Conservation (phyloP, 495 filamentous ascomycete genomes). For the Penicillium fimorum region DNA sequence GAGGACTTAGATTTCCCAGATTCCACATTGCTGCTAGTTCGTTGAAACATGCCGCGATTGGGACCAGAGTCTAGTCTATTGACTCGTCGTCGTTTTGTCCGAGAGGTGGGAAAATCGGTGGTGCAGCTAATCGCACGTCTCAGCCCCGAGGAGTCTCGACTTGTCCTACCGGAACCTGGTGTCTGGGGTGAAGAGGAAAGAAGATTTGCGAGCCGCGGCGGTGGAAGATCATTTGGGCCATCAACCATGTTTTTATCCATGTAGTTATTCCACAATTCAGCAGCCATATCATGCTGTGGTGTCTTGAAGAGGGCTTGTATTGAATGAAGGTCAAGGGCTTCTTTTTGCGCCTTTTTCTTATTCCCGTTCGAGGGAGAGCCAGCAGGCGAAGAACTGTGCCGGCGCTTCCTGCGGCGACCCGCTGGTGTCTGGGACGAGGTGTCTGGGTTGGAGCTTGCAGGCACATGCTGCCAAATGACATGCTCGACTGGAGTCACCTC, state of each 20-base stretch:
- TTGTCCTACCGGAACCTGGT: conserved; percentile 41
- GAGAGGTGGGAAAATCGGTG: conserved; percentile 54
- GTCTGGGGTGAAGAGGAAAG: conserved; percentile 72
- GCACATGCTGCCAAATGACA: conserved; percentile 66
- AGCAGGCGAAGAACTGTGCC: conserved; percentile 77
- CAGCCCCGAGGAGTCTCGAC: conserved; percentile 52
- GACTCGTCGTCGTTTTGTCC: conserved; percentile 53
- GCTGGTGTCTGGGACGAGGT: conserved; percentile 46
- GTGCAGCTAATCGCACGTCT: conserved; percentile 74
- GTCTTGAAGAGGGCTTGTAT: conserved; percentile 62
- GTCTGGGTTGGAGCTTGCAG: conserved; percentile 45
- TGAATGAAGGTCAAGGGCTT: conserved; percentile 49
- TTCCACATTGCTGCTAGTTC: conserved; percentile 51
- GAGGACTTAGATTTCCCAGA: conserved; percentile 52
- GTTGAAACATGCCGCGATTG: conserved; percentile 45
- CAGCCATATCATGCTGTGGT: conserved; percentile 76
- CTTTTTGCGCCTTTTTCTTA: conserved; percentile 41
- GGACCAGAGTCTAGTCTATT: conserved; percentile 30
- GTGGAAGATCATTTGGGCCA: conserved; percentile 35
- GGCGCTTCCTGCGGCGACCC: conserved; percentile 63
- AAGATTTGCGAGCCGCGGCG: conserved; percentile 59
- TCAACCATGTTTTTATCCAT: conserved; percentile 48
- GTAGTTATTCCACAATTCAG: conserved; percentile 86
- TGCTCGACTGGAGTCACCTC: conserved; percentile 67
- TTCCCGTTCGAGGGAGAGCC: conserved; percentile 62